Percentiles rank a stretch among this genome's conserved stretches.
Conservation (phyloP, 768 basidiomycete species). For the Pulveroboletus sp. region DNA sequence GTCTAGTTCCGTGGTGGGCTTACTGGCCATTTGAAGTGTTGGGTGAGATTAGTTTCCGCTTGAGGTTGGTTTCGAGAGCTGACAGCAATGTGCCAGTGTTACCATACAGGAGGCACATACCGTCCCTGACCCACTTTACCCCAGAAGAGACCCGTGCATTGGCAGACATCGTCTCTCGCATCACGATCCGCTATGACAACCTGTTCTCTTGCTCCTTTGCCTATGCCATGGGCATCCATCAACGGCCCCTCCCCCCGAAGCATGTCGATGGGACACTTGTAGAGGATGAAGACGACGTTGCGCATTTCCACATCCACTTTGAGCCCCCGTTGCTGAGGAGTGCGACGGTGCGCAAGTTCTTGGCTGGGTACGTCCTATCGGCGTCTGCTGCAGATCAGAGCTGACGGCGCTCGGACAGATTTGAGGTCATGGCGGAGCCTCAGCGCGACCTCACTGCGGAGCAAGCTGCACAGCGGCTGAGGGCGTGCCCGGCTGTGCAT, state of each 20-base stretch:
- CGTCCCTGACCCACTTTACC: constrained; percentile 59
- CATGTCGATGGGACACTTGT: constrained; percentile 21
- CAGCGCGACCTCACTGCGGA: constrained; percentile 90
- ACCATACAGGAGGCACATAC: constrained; percentile 74
- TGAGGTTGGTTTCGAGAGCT: not conserved
- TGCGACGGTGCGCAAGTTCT: constrained; percentile 80
- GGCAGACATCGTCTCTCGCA: constrained; percentile 58
- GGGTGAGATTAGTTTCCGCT: constrained; percentile 34
- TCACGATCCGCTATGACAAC: constrained; percentile 72
- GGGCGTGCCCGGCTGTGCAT: constrained; percentile 54
- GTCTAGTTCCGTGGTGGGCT: constrained; percentile 93
- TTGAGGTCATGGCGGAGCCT: constrained; percentile 86
- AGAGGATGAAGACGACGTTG: constrained; percentile 47
- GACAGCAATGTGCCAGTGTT: constrained; percentile 44
- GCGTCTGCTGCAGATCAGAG: not conserved
- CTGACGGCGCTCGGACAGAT: constrained; percentile 40
- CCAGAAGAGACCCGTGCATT: constrained; percentile 57
- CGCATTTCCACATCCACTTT: constrained; percentile 86
- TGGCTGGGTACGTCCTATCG: constrained; percentile 65
- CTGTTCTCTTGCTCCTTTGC: constrained; percentile 84
- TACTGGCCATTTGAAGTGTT: constrained; percentile 89
- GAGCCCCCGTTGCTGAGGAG: constrained; percentile 79
- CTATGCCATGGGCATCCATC: constrained; percentile 94
- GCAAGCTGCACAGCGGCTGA: constrained; percentile 68
- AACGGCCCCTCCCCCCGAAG: constrained; percentile 56